Percentiles rank a stretch among this genome's conserved stretches.
Conservation (phyloP, 306 rosid genomes). For the Rubus parviflorus region DNA sequence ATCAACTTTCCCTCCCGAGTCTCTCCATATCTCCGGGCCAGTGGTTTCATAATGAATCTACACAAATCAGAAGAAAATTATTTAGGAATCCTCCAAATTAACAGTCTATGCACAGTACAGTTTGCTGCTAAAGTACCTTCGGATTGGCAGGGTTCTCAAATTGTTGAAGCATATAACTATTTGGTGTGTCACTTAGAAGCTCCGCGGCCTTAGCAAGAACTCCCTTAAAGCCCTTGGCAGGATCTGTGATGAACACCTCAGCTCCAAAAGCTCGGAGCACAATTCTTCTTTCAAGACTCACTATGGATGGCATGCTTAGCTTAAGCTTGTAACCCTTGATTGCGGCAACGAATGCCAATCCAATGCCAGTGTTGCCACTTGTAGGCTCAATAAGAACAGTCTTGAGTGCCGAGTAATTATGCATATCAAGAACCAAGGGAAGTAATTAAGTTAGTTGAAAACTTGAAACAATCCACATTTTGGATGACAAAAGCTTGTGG, state of each 20-base stretch:
- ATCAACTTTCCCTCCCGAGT: slow-evolving; percentile 65
- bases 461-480: slow-evolving; percentile 4
- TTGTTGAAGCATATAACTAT: slow-evolving; percentile 52
- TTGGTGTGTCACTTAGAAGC: slow-evolving; percentile 49
- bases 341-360: slow-evolving; percentile 77
- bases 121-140: slow-evolving; percentile 31
- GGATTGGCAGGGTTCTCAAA: slow-evolving; percentile 76
- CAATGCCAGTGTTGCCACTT: slow-evolving; percentile 87
- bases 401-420: slow-evolving; percentile 35
- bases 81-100: background rate
- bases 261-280: slow-evolving; percentile 77
- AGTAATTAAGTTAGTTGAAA: slow-evolving; percentile 13
- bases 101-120: background rate
- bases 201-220: slow-evolving; percentile 55
- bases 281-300: slow-evolving; percentile 66
- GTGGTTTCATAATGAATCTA: slow-evolving; percentile 89
- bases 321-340: slow-evolving; percentile 64
- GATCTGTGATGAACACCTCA: slow-evolving; percentile 62
- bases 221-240: slow-evolving; percentile 54
- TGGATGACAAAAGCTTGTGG: background rate
- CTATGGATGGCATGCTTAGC: slow-evolving; percentile 56
- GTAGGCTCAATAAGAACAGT: slow-evolving; percentile 76
- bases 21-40: slow-evolving; percentile 93
- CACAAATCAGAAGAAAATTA: background rate
- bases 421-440: slow-evolving; percentile 10